These are phyloP conservation scores for Wallacemonas sp. DNA, from an alignment of 208 protist species.

Conservation along the genomic window DNA sequence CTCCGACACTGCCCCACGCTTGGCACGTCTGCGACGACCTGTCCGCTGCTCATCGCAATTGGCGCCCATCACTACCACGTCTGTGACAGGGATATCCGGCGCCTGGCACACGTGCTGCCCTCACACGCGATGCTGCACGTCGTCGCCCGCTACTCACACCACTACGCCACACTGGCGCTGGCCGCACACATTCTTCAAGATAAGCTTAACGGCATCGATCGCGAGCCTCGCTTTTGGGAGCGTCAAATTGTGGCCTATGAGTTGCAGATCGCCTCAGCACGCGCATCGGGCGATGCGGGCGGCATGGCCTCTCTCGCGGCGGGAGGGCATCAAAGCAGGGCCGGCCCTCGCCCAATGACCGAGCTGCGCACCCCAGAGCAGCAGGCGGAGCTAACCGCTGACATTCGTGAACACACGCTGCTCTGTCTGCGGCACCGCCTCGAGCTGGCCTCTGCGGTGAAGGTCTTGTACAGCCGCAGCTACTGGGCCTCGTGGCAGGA, in stretches of 20 bases:
- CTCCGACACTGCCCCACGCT: slow-evolving; percentile 61
- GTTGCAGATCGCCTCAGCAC: background rate
- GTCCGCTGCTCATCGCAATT: slow-evolving; percentile 72
- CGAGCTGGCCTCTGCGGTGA: slow-evolving; percentile 44
- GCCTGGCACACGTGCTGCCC: slow-evolving; percentile 64
- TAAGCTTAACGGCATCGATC: slow-evolving; percentile 58
- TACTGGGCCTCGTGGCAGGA: slow-evolving; percentile 72
- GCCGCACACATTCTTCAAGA: slow-evolving; percentile 61
- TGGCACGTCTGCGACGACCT: slow-evolving; percentile 48
- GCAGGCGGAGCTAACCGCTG: slow-evolving; percentile 21
- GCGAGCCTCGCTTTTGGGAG: slow-evolving; percentile 13
- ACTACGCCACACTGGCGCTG: slow-evolving; percentile 46
- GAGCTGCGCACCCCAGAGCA: slow-evolving; percentile 69
- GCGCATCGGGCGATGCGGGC: slow-evolving; percentile 12
- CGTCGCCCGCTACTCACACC: slow-evolving; percentile 38
- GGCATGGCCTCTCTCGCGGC: too few species aligned
- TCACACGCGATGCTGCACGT: slow-evolving; percentile 50
- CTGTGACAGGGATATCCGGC: slow-evolving; percentile 64
- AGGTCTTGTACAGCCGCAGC: slow-evolving; percentile 59
- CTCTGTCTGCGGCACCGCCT: slow-evolving; percentile 45
- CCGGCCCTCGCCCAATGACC: too few species aligned
- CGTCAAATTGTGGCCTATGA: background rate
- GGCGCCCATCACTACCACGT: slow-evolving; percentile 73
- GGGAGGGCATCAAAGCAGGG: too few species aligned
- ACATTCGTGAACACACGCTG: slow-evolving; percentile 39